Base-by-base conservation (phyloP, 805 yeast genomes). In the Barnettozyma populi region DNA sequence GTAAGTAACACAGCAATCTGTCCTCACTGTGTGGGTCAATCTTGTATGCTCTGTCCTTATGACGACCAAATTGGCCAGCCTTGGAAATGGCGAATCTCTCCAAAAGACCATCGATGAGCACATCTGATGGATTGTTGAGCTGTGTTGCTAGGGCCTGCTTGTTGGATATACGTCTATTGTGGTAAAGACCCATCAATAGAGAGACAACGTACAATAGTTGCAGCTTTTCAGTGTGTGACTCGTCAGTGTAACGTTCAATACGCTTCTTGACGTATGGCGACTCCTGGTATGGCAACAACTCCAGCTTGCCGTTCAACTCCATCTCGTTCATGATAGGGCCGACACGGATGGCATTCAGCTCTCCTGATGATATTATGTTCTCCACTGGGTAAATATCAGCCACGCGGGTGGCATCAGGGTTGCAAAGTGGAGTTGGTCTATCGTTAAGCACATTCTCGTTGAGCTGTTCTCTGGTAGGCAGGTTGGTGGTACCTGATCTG, bases 11-110 rank as follows among this genome's bases (percentile, higher is more conserved):
- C 55, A 94, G 71, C 43, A 94, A 72, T 67, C 85, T 89, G 68
- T 89, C 96, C 65, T 89, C 96, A 61, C 80, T 79, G 57, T 79
- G 84, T 36, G 98, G 97, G 61, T 94, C 97, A 51, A 94, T 78
- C 52, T 78, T 72, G 63, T 78, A 92, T n/a, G 84, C 75, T 56
- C 83, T 78, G 52, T 84, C 89, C 62, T 83, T 84, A n/a, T 86
- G 70, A 64, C 79, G 82, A 49, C 94, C 95, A 52, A 80, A 76
- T 44, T 73, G 76, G 7, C 86, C 79, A 7, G 87, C 74, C 57
- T 76, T 78, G 27, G 76, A 60, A 25, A 83, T 76, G 13, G 97
- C 78, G 66, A 89, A 94, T 50, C 85, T 75, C 43, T 76, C 76
- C 50, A 94, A 67, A 31, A 88, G 66, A 36, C 87, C 86, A 58